Base-by-base conservation (phyloP, 805 yeast species). In the Candida stauntonica region DNA sequence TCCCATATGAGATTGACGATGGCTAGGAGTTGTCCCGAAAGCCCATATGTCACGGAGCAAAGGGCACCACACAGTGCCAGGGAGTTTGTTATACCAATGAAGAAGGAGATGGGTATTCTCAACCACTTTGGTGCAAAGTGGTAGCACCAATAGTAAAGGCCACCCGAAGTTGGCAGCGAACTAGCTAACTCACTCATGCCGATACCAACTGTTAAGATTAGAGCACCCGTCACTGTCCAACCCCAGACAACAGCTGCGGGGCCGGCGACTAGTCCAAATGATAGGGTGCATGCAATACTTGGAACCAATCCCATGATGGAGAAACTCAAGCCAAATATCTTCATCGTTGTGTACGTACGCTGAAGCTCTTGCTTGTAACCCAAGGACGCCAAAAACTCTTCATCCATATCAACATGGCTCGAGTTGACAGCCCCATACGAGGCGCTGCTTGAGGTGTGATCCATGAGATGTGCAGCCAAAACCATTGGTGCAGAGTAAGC, bases 81-180 rank as follows among this genome's bases (percentile, higher is more conserved):
- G 2, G 85, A 67, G 54, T 81, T 80, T n/a, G 81, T 69, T 46
- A 77, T 70, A 5, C 86, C 89, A 44, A 80, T 74, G 36, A 79
- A 54, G 54, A 70, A 80, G 27, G 79, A 73, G 17, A 78, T 56
- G 2, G 76, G 71, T 14, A 69, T 68, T 49, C 72, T 66, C 24
- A 63, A 48, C 5, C 48, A 44, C 26, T 61, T 67, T 1, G 84
- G 86, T 14, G 86, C 78, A 58, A 75, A 79, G 51, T 75, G 69
- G 56, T 64, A 73, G 9, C 81, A 71, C 74, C 80, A 76, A 59
- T 70, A 75, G 50, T 78, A 81, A 12, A 81, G 64, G 13, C 87
- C 87, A 31, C 87, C 86, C 9, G 81, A 71, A 3, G 86, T 81
- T 17, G 88, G 87, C 46, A 77, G 68, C 3, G 85, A 69, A 16